phyloP scores from a whole-genome alignment of 2,329 filamentous ascomycete genomes.

The Diaporthe ilicicola region DNA sequence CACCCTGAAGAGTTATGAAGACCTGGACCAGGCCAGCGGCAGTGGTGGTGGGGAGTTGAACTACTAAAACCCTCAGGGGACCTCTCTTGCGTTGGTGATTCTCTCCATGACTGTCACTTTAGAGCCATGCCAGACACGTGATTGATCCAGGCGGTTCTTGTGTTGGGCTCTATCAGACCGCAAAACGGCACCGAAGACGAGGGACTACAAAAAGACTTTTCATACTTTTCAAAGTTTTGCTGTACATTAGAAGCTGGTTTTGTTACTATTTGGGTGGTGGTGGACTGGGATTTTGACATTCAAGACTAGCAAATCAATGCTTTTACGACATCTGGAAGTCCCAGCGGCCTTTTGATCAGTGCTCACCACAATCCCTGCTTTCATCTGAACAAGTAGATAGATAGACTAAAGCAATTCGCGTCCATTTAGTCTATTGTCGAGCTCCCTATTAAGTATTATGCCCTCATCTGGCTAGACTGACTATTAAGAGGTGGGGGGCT shows the following conservation, averaged over 20 bases:
- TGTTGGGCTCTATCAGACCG: neutral
- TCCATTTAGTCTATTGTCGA: too few relatives aligned
- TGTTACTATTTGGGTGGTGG: neutral
- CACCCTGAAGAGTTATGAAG: constrained; percentile 96
- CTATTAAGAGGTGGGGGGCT: too few relatives aligned
- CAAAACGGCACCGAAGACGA: neutral
- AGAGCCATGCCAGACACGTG: neutral
- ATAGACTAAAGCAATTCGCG: too few relatives aligned
- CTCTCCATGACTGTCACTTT: neutral
- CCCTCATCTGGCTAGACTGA: too few relatives aligned
- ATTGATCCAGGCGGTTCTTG: neutral
- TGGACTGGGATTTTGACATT: neutral
- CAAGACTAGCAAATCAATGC: constrained; percentile 20
- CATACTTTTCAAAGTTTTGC: neutral
- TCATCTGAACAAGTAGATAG: too few relatives aligned
- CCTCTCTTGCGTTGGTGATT: neutral
- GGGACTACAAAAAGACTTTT: neutral
- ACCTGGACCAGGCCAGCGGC: constrained; percentile 85
- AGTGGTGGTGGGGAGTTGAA: constrained; percentile 85
- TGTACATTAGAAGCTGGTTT: constrained; percentile 26
- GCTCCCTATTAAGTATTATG: too few relatives aligned
- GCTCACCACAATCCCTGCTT: too few relatives aligned
- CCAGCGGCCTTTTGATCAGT: too few relatives aligned
- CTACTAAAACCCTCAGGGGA: constrained; percentile 65
- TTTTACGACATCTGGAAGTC: neutral